Conservation (phyloP, 768 basidiomycete genomes). For the Pleurotus sapidus region DNA sequence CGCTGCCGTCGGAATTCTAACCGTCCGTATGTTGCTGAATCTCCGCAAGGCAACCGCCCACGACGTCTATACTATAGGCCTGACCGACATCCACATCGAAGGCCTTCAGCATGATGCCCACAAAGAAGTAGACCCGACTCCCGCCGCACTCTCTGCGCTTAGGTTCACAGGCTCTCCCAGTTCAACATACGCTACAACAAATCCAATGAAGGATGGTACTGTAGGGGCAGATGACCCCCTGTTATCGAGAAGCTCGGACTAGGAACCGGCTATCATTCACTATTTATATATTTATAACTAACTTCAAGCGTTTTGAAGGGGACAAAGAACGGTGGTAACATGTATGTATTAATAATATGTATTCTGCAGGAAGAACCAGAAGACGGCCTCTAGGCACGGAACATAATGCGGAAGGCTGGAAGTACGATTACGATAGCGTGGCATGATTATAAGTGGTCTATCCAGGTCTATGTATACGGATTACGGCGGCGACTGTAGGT, state of each 20-base stretch:
- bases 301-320: too few species aligned
- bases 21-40: slow-evolving; percentile 43
- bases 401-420: too few species aligned
- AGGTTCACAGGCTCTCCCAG: not conserved
- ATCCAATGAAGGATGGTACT: too few species aligned
- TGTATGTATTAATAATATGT: too few species aligned
- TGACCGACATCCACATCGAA: not conserved
- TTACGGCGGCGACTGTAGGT: not conserved
- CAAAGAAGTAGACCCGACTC: not conserved
- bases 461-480: not conserved
- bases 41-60: slow-evolving; percentile 31
- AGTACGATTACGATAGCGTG: too few species aligned
- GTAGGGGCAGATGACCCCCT: too few species aligned
- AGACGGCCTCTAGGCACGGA: too few species aligned
- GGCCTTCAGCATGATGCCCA: not conserved
- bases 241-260: too few species aligned
- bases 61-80: not conserved
- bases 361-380: too few species aligned
- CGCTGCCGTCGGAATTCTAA: slow-evolving; percentile 44
- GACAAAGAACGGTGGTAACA: too few species aligned
- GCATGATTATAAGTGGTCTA: not conserved
- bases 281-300: too few species aligned
- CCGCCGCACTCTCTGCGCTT: not conserved
- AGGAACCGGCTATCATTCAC: too few species aligned
- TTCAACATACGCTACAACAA: not conserved